Evolutionary conservation across 2,329 filamentous ascomycete genomes (phyloP).

Genomic region (Falciphora oryzae): DNA sequence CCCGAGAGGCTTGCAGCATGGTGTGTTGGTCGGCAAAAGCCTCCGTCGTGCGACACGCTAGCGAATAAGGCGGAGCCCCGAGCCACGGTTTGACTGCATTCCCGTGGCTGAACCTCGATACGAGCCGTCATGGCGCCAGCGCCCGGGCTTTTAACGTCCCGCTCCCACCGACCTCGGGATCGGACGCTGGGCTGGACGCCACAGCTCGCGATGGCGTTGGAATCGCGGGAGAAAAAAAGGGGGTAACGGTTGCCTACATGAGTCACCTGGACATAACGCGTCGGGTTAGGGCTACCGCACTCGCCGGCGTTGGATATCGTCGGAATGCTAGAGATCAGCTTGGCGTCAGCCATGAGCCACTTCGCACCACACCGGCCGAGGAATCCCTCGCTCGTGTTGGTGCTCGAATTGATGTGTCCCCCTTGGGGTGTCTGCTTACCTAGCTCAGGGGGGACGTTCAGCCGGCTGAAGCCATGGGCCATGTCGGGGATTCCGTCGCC

Average conservation of each 20-base stretch:
- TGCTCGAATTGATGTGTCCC: neutral
- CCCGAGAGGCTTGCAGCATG: neutral
- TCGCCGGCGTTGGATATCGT: neutral
- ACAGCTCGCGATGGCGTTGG: no score
- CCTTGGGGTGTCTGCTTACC: neutral
- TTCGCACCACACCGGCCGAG: neutral
- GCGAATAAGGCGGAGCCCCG: no score
- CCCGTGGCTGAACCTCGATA: neutral
- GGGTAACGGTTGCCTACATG: neutral
- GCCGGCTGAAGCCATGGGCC: neutral
- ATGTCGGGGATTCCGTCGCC: neutral
- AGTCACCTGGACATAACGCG: neutral
- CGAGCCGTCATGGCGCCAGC: neutral
- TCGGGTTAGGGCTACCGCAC: neutral
- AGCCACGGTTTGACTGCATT: no score
- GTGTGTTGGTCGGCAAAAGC: neutral
- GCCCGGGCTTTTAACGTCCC: neutral
- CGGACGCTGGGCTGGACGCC: neutral
- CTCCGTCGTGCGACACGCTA: neutral
- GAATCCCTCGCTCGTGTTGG: neutral
- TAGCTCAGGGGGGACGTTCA: no score
- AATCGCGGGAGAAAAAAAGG: neutral
- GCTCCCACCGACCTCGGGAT: neutral
- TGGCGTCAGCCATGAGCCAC: neutral
- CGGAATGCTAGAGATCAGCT: neutral